These are phyloP conservation scores for Aureobasidium mangrovei DNA, from an alignment of 2,329 filamentous ascomycete genomes.

Conservation along the genomic window DNA sequence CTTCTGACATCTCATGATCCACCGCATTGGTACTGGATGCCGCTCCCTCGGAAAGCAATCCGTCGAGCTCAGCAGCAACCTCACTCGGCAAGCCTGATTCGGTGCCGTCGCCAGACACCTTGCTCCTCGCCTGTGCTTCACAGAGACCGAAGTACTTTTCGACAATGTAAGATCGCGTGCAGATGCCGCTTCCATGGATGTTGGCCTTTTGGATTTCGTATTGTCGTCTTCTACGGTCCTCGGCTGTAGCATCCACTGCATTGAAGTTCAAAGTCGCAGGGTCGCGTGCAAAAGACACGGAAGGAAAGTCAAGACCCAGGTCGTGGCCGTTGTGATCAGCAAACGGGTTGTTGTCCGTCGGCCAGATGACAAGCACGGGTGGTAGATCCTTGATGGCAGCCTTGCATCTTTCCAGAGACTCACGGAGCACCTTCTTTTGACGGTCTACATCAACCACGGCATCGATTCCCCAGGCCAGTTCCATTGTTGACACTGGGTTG, in stretches of 20 bases:
- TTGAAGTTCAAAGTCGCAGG: slow-evolving; percentile 20
- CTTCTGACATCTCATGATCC: slow-evolving; percentile 55
- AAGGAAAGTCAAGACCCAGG: slow-evolving; percentile 20
- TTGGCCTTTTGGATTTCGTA: slow-evolving; percentile 90
- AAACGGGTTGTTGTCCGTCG: slow-evolving; percentile 31
- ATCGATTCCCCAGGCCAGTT: slow-evolving; percentile 72
- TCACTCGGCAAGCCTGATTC: slow-evolving; percentile 28
- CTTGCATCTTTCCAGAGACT: slow-evolving; percentile 63
- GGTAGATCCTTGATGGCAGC: slow-evolving; percentile 59
- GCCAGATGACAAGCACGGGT: slow-evolving; percentile 53
- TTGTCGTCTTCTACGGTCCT: slow-evolving; percentile 47
- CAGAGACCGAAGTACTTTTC: slow-evolving; percentile 76
- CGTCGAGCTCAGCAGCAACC: slow-evolving; percentile 30
- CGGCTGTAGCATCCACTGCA: slow-evolving; percentile 26
- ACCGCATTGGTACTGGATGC: slow-evolving; percentile 16
- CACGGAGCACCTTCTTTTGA: slow-evolving; percentile 64
- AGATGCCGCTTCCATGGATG: slow-evolving; percentile 72
- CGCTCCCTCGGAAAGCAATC: slow-evolving; percentile 20
- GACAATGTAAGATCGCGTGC: slow-evolving; percentile 74
- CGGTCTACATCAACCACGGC: slow-evolving; percentile 66
- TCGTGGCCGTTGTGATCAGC: slow-evolving; percentile 19
- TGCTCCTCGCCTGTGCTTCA: slow-evolving; percentile 47
- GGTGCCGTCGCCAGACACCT: slow-evolving; percentile 37
- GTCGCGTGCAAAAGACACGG: slow-evolving; percentile 22
- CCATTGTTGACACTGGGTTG: slow-evolving; percentile 67